Evolutionary conservation across 495 filamentous ascomycete genomes (phyloP), one percentile per base, ranked within the genome.

Genomic region (Aspergillus conjunctus): DNA sequence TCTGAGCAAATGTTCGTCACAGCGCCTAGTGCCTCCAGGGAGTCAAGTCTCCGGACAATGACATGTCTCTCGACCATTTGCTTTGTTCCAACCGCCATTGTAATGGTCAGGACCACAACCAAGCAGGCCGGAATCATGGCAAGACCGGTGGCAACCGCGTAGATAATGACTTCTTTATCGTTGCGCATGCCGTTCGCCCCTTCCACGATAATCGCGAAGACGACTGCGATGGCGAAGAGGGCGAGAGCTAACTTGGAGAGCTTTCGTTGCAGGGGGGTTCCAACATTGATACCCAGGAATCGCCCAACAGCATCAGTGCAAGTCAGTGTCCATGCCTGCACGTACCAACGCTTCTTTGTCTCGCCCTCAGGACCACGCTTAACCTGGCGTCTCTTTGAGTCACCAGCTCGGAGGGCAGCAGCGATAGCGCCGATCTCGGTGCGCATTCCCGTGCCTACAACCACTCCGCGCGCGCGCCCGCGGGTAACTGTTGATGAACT

Each of bases 371-470:
- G 73, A 7, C 78, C 81, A n/a, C 85, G 81, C 72, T 84, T 85
- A 22, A 86, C 82, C 0, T 72, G 77, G 15, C 84, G 82, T 18
- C 74, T 72, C 61, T 69, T 73, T 1, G 71, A 73, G 59, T 70
- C 73, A 11, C 71, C 76, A 26, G 77, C 76, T 18, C 81, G 84
- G 3, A 91, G 81, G 9, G 88, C 73, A 17, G 81, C 74, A 22
- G 88, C 88, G 54, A 92, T 90, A 46, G 82, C 81, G 15, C 89
- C 89, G 43, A 91, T 88, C 60, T 91, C 85, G 3, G 88, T 91
- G 54, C 74, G 72, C 85, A 90, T 90, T 31, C 88, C 88, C 2
- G 85, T 90, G 14, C 85, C 84, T 43, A 88, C 81, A n/a, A 86
- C 85, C 33, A 92, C 82, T 37, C 88, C 89, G 43, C 81, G 79